Evolutionary conservation across 495 filamentous ascomycete genomes (phyloP), one percentile per base, ranked within the genome.

Genomic region (Penicillium cataractarum): DNA sequence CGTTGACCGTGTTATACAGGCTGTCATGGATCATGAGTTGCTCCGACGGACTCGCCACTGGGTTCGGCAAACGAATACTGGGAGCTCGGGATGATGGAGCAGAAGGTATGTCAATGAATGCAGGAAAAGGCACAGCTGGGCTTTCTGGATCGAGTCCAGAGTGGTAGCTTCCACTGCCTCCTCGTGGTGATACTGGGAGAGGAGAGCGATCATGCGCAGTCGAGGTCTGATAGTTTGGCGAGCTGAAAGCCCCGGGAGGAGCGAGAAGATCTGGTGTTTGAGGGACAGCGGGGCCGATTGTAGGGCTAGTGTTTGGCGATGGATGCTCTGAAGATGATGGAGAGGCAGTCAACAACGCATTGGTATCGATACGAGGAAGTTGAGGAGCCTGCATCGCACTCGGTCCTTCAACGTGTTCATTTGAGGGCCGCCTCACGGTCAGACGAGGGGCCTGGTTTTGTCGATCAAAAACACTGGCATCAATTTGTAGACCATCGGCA

Each of bases 51-150:
- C 82, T 77, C 31, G 79, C 78, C 19, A 81, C 72, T 33, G 65
- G 49, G 26, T 83, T 76, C 7, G 83, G 77, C 29, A 84, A 76
- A 67, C 72, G 83, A 60, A 85, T 74, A 65, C 83, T 88, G 4
- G 84, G 78, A 39, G 84, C 66, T 5, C 81, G 81, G 0, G 82
- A 79, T 6, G 80, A 71, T 19, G 73, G 48, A 76, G 84, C 32
- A 35, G 66, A 61, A 4, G 78, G 69, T 27, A 73, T 68, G 67
- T 88, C 76, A 59, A 76, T 67, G 71, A 87, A 78, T 57, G 80
- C 68, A 52, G 87, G 76, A 71, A 87, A 81, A 55, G 86, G 74
- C 27, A 78, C 77, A 0, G 68, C 69, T 9, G 78, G 79, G 61
- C 76, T 74, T 48, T 70, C 70, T 24, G 55, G 22, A 7, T 22